Conservation (phyloP, 345 rosid species). For the Rhizophora mangle region DNA sequence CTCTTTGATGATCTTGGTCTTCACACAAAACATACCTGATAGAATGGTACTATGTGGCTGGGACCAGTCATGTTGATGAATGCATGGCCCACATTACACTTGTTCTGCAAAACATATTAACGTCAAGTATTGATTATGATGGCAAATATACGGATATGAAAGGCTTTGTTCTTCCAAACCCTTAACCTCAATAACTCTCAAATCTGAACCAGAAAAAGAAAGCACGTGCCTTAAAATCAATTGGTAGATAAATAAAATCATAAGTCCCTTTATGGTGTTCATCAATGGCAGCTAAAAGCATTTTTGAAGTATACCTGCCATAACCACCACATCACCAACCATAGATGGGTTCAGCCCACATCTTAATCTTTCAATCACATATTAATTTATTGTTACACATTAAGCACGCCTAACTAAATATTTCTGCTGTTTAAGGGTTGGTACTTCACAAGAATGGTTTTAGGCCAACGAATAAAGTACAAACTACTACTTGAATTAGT, state of each 20-base stretch:
- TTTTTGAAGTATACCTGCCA: slow-evolving; percentile 69
- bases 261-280: slow-evolving; percentile 63
- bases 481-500: neutral
- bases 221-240: slow-evolving; percentile 63
- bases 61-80: slow-evolving; percentile 67
- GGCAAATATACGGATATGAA: neutral
- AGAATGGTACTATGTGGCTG: slow-evolving; percentile 48
- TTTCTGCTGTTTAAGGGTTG: slow-evolving; percentile 3
- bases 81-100: slow-evolving; percentile 72
- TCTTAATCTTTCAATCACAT: neutral
- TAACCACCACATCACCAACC: slow-evolving; percentile 5
- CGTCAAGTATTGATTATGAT: slow-evolving; percentile 3
- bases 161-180: neutral
- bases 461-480: neutral
- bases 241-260: slow-evolving; percentile 64
- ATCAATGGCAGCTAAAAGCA: slow-evolving; percentile 72
- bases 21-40: slow-evolving; percentile 42
- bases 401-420: neutral
- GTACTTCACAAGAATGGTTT: neutral
- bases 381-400: neutral
- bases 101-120: slow-evolving; percentile 43
- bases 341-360: neutral
- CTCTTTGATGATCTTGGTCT: neutral
- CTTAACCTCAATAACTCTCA: slow-evolving; percentile 7
- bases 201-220: slow-evolving; percentile 4